Percentiles rank a stretch among this genome's conserved stretches.
phyloP scores from a whole-genome alignment of 495 filamentous ascomycete genomes.

The Aspergillus nidulans region DNA sequence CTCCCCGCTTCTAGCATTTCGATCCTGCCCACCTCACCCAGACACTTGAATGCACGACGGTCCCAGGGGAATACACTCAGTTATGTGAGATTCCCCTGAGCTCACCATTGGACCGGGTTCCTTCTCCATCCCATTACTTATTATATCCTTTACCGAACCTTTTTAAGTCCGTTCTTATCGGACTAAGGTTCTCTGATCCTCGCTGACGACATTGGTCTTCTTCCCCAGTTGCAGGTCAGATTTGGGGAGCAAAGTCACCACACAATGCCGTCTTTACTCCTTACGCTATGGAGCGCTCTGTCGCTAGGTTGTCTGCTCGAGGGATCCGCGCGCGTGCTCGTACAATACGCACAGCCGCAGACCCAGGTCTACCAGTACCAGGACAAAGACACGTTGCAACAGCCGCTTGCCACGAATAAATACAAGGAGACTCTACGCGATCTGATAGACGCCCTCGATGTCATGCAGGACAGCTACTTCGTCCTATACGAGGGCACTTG shows the following conservation, averaged over 20 bases:
- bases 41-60: background rate
- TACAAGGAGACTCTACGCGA: slow-evolving; percentile 28
- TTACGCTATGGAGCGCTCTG: slow-evolving; percentile 18
- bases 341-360: slow-evolving; percentile 23
- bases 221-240: background rate
- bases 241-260: background rate
- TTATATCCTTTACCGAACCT: background rate
- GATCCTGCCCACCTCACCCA: background rate
- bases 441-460: slow-evolving; percentile 58
- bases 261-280: slow-evolving; percentile 11
- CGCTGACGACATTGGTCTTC: background rate
- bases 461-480: slow-evolving; percentile 78
- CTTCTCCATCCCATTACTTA: background rate
- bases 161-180: slow-evolving; percentile 1
- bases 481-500: slow-evolving; percentile 73
- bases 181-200: background rate
- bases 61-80: slow-evolving; percentile 4
- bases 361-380: slow-evolving; percentile 9
- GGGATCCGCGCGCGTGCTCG: slow-evolving; percentile 30
- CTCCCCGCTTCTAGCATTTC: slow-evolving; percentile 5
- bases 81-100: slow-evolving; percentile 3
- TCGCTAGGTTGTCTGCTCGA: slow-evolving; percentile 19
- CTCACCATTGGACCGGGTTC: slow-evolving; percentile 12
- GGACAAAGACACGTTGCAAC: slow-evolving; percentile 8
- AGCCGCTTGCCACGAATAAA: slow-evolving; percentile 11